Conservation (phyloP, 148 eudicot species). For the Nyssa sinensis region DNA sequence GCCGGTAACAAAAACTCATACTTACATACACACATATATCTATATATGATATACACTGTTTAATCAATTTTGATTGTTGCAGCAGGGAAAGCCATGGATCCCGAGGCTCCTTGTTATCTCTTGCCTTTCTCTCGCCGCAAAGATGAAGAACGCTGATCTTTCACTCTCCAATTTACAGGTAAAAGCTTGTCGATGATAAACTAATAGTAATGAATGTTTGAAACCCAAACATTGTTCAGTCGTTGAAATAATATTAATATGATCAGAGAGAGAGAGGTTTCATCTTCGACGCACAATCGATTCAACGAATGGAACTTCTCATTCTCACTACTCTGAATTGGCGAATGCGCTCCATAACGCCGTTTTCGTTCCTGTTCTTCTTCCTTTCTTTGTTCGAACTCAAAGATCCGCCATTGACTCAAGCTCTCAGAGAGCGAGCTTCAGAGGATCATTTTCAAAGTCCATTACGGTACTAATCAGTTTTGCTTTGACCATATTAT, state of each 20-base stretch:
- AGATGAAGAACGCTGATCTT: constrained; percentile 27
- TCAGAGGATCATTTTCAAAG: constrained; percentile 28
- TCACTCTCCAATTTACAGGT: constrained; percentile 27
- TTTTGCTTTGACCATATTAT: too few relatives aligned
- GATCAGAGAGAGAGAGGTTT: constrained; percentile 23
- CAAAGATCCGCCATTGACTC: constrained; percentile 10
- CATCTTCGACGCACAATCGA: constrained; percentile 21
- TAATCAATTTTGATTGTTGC: neutral
- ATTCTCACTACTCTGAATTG: constrained; percentile 32
- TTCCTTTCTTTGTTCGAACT: constrained; percentile 24
- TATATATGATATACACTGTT: neutral
- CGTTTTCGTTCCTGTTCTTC: constrained; percentile 31
- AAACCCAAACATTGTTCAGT: too few relatives aligned
- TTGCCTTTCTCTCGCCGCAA: constrained; percentile 34
- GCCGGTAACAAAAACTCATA: constrained; percentile 11
- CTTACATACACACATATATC: too few relatives aligned
- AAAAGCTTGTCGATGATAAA: too few relatives aligned
- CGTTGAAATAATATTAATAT: neutral
- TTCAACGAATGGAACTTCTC: constrained; percentile 32
- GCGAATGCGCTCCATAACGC: constrained; percentile 39
- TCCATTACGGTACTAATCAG: constrained; percentile 26
- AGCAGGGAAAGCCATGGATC: constrained; percentile 28
- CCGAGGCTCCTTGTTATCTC: constrained; percentile 17
- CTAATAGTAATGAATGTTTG: too few relatives aligned
- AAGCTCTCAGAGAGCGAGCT: constrained; percentile 25